Evolutionary conservation across 1,139 yeast species (phyloP), one percentile per base, ranked within the genome.

Genomic region (Pneumocystis carinii): DNA sequence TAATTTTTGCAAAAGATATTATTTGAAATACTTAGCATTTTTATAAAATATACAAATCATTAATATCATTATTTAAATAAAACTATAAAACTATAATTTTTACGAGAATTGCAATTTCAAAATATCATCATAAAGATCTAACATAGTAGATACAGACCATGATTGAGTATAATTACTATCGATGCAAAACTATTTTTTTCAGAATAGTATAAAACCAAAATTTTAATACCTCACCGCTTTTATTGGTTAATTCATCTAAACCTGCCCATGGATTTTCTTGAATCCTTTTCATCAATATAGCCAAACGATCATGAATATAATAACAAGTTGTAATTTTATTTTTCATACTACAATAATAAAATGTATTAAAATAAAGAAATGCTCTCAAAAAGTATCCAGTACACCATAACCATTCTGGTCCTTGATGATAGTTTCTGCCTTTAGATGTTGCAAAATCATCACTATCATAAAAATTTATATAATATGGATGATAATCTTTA

Each of bases 401-500:
- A 66, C 85, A 83, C 97, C 97, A 92, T 29, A 87, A 85, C 98
- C 98, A 92, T 73, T 92, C 98, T 1, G 98, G 98, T 1, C 98
- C 98, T 75, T 92, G 97, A 74, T 92, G 98, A 73, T 92, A 92
- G 75, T 92, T 92, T 70, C 97, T 81, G 24, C 98, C 98, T 75
- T 90, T 90, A 5, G 97, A 80, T 0, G 97, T 90, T 0, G 95
- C 90, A 78, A 90, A 92, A 73, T 92, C 96, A 8, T 80, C 82
- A 63, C 82, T 83, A 71, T 92, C 97, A 61, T 82, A 85, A 62
- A 90, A 77, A 72, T 92, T 92, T 70, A 78, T 77, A 74, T 92
- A 92, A 75, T 87, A 82, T 0, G 98, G 98, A 66, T 94, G 81
- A 74, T 92, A 92, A 74, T 92, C 90, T 77, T 84, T 81, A 75